Evolutionary conservation across 2,329 filamentous ascomycete genomes (phyloP).

Genomic region (Fusarium begoniae): DNA sequence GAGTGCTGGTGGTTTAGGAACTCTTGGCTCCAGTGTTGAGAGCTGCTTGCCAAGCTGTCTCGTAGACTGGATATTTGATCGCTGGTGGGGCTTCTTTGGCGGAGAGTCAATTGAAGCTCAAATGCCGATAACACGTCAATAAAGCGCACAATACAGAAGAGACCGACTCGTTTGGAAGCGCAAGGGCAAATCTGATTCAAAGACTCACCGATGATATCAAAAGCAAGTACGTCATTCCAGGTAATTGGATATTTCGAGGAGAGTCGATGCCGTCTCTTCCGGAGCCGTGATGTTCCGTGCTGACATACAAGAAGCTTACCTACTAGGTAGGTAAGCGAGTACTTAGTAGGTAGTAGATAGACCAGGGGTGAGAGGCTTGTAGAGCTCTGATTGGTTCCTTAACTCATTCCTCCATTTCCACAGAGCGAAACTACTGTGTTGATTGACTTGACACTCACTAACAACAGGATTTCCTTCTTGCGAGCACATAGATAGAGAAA

Average conservation of each 20-base stretch:
- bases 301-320: conserved; percentile 4
- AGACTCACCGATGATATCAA: background rate
- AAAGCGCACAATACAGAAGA: background rate
- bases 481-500: background rate
- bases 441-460: background rate
- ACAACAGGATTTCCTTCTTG: background rate
- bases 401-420: background rate
- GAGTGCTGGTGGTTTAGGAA: conserved; percentile 20
- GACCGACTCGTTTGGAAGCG: background rate
- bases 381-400: conserved; percentile 12
- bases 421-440: background rate
- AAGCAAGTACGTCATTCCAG: background rate
- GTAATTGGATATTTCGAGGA: background rate
- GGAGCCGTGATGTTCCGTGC: conserved; percentile 36
- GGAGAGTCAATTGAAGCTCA: conserved; percentile 16
- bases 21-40: conserved; percentile 32
- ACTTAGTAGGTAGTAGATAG: background rate
- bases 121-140: background rate
- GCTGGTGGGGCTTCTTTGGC: conserved; percentile 25
- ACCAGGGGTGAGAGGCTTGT: background rate
- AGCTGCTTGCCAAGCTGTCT: conserved; percentile 15
- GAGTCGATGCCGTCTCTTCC: conserved; percentile 27
- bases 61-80: conserved; percentile 10
- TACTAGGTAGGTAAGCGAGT: background rate
- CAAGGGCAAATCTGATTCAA: background rate